Percentiles rank a stretch among this genome's conserved stretches.
These are phyloP conservation scores for Symbiodinium pilosum DNA, from an alignment of 73 alveolate species.

Conservation along the genomic window DNA sequence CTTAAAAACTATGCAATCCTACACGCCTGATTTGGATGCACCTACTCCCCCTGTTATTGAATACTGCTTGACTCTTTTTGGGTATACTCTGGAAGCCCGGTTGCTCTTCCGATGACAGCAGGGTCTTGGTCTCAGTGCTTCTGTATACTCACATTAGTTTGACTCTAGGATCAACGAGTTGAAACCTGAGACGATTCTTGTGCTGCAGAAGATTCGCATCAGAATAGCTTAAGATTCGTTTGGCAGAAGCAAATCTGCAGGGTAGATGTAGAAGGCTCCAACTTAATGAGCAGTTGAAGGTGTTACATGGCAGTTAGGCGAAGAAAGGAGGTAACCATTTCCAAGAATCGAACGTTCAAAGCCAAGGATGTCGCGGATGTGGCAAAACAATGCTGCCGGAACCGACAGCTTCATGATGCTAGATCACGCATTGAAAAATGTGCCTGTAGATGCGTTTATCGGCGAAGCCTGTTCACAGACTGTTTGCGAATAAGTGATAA, in stretches of 20 bases:
- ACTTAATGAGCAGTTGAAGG: too few relatives aligned
- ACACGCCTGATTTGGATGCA: neutral
- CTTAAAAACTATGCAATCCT: neutral
- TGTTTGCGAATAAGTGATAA: neutral
- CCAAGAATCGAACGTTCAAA: neutral
- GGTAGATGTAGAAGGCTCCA: neutral
- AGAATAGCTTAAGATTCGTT: neutral
- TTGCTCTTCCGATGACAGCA: too few relatives aligned
- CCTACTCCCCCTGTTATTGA: neutral
- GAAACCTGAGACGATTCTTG: too few relatives aligned
- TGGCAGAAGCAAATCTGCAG: neutral
- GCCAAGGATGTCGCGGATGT: conserved; percentile 11
- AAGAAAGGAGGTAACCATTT: too few relatives aligned
- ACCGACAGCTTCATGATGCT: neutral
- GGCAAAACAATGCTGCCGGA: neutral
- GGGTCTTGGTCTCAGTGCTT: too few relatives aligned
- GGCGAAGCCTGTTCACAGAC: neutral
- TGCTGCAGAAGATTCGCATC: too few relatives aligned
- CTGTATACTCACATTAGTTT: too few relatives aligned
- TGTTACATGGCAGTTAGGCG: neutral
- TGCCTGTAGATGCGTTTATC: neutral
- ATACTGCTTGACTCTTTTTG: neutral
- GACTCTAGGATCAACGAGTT: too few relatives aligned
- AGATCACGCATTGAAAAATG: neutral
- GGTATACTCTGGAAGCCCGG: too few relatives aligned